Evolutionary conservation across 2,329 filamentous ascomycete species (phyloP).

Genomic region (Penicillium vulpinum): DNA sequence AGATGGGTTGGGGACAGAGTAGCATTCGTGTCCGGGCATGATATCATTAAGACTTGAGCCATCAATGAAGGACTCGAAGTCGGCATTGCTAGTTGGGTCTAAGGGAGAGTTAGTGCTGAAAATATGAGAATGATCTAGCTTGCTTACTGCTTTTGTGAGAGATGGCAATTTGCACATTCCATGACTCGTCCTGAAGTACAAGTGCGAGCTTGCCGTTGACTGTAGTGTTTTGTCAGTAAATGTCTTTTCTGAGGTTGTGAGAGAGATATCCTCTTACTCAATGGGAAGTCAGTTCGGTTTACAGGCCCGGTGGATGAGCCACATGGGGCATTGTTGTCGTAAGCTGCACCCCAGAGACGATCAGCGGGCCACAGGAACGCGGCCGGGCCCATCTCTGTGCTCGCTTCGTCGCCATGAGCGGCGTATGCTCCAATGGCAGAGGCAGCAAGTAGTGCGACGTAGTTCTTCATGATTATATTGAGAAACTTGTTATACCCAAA

Average conservation of each 20-base stretch:
- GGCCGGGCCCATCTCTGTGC: slow-evolving; percentile 54
- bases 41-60: slow-evolving; percentile 39
- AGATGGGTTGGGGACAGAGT: slow-evolving; percentile 41
- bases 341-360: slow-evolving; percentile 55
- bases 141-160: slow-evolving; percentile 54
- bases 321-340: slow-evolving; percentile 60
- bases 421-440: slow-evolving; percentile 3
- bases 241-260: neutral
- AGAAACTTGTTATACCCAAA: neutral
- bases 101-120: neutral
- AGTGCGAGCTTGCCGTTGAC: slow-evolving; percentile 58
- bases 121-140: fast-evolving
- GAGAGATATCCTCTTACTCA: slow-evolving; percentile 44
- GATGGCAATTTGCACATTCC: slow-evolving; percentile 55
- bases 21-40: slow-evolving; percentile 48
- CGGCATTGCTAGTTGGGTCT: slow-evolving; percentile 44
- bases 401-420: slow-evolving; percentile 18
- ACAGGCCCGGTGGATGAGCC: slow-evolving; percentile 51
- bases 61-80: slow-evolving; percentile 41
- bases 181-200: slow-evolving; percentile 59
- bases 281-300: slow-evolving; percentile 58
- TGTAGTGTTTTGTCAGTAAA: slow-evolving; percentile 23
- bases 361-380: slow-evolving; percentile 63
- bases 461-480: neutral
- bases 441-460: slow-evolving; percentile 10